These are phyloP conservation scores for Clitoria ternatea DNA, from an alignment of 306 rosid genomes.

Conservation along the genomic window DNA sequence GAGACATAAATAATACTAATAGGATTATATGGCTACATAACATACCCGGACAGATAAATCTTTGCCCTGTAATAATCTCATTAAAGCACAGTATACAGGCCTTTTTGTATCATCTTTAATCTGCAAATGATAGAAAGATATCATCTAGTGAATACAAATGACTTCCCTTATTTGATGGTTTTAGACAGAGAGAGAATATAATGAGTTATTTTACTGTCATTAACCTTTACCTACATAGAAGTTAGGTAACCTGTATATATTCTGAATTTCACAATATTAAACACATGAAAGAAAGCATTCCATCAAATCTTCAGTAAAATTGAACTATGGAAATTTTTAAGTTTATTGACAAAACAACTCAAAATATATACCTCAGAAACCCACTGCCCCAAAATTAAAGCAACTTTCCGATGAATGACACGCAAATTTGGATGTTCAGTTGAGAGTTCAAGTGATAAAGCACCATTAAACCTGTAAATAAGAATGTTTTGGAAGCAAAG, in stretches of 20 bases:
- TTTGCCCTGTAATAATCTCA: conserved; percentile 78
- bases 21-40: conserved; percentile 16
- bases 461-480: conserved; percentile 89
- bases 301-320: conserved; percentile 13
- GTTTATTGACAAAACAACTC: conserved; percentile 2
- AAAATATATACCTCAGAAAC: conserved; percentile 81
- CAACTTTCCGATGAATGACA: conserved; percentile 89
- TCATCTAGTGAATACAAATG: conserved; percentile 9
- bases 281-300: neutral
- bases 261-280: neutral
- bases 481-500: conserved; percentile 21
- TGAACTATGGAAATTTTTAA: conserved; percentile 7
- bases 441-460: conserved; percentile 82
- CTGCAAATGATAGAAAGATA: conserved; percentile 45
- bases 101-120: conserved; percentile 87
- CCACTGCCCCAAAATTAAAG: conserved; percentile 93
- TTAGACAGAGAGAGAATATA: conserved; percentile 3
- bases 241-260: neutral
- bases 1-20: conserved; percentile 7
- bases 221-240: neutral
- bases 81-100: conserved; percentile 85
- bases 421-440: conserved; percentile 85
- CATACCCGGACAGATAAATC: conserved; percentile 87
- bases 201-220: neutral
- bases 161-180: conserved; percentile 18